Percentiles rank a stretch among this genome's conserved stretches.
Conservation (phyloP, 345 rosid genomes). For the Odontarrhena argentea region DNA sequence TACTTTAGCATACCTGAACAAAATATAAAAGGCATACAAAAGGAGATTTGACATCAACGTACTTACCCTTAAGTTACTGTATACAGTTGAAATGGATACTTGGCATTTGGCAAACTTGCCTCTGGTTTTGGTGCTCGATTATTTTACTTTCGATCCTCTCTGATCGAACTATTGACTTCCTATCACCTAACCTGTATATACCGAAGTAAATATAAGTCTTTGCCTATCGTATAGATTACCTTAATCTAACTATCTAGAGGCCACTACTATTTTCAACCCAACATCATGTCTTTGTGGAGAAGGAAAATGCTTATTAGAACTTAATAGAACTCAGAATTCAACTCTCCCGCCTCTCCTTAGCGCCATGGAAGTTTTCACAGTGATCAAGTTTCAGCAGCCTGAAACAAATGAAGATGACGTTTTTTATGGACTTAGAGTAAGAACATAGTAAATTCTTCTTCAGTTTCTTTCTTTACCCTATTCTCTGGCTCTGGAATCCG, state of each 20-base stretch:
- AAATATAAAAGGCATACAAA: too few relatives aligned
- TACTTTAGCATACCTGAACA: too few relatives aligned
- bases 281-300: background rate
- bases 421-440: background rate
- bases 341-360: conserved; percentile 42
- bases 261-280: background rate
- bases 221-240: conserved; percentile 20
- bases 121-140: conserved; percentile 51
- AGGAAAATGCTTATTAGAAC: background rate
- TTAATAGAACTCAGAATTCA: conserved; percentile 18
- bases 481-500: too few relatives aligned
- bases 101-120: conserved; percentile 29
- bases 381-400: conserved; percentile 14
- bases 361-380: conserved; percentile 31
- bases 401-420: conserved; percentile 27
- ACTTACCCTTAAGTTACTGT: too few relatives aligned
- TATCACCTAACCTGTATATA: conserved; percentile 54
- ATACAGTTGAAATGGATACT: conserved; percentile 8
- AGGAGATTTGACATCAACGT: too few relatives aligned
- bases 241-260: background rate
- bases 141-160: conserved; percentile 76
- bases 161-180: conserved; percentile 76
- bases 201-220: conserved; percentile 25
- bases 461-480: too few relatives aligned
- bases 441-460: too few relatives aligned